A percentile compares a stretch with the other conserved stretches of the same genome.
Conservation (phyloP, 176 grass and related monocot species). For the Panicum miliaceum region DNA sequence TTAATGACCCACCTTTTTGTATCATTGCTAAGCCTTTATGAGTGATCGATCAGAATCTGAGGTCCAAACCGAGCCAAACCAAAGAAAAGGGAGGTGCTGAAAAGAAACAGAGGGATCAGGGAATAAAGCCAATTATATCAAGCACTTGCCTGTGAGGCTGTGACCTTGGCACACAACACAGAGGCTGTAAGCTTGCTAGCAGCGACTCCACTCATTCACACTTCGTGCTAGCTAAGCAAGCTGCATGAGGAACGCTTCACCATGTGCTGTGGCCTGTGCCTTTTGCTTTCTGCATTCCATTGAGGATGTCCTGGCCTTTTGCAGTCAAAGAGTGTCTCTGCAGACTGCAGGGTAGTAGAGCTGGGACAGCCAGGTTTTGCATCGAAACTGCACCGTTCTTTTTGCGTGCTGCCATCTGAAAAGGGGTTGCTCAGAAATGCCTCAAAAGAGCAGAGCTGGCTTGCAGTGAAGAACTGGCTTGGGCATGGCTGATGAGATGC, state of each 20-base stretch:
- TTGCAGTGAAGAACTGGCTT: neutral
- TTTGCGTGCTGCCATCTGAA: neutral
- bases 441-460: constrained; percentile 31
- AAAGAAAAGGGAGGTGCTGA: constrained; percentile 34
- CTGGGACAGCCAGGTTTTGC: constrained; percentile 11
- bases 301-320: constrained; percentile 12
- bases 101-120: constrained; percentile 30
- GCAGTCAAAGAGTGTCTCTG: neutral
- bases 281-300: constrained; percentile 33
- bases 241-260: neutral
- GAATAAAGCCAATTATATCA: constrained; percentile 45
- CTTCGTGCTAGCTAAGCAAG: constrained; percentile 24
- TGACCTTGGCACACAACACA: constrained; percentile 18
- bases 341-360: neutral
- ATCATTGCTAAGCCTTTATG: constrained; percentile 24
- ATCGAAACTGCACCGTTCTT: constrained; percentile 19
- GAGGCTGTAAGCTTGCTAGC: constrained; percentile 18
- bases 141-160: constrained; percentile 20
- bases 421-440: neutral
- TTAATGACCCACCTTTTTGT: constrained; percentile 12
- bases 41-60: constrained; percentile 23
- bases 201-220: neutral
- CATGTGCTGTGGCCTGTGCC: constrained; percentile 12
- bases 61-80: neutral
- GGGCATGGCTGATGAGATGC: neutral